Evolutionary conservation across 805 yeast genomes (phyloP), one percentile per base, ranked within the genome.

Genomic region (Grigorovia humatica): DNA sequence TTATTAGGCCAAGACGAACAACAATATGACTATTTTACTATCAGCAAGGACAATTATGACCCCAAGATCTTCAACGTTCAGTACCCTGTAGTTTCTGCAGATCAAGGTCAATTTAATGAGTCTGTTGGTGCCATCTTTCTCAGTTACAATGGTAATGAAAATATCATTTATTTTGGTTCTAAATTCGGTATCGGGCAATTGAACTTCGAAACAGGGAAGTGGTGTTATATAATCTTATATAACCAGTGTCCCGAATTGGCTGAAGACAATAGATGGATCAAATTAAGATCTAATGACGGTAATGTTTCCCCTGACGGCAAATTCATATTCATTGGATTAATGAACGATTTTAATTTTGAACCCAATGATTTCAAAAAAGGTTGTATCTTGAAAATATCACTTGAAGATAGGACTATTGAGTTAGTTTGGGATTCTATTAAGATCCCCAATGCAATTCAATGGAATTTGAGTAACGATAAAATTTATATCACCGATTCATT

Each of bases 221-320:
- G 77, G 66, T 61, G 69, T 40, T 70, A 69, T 50, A 59, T 70
- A 42, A 60, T 64, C 9, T 48, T 68, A 29, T 82, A 76, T 51
- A 49, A 51, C 18, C 51, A 54, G 13, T 57, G 64, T 48, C 41
- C 54, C 8, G 69, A 70, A 45, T 70, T 72, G 52, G 13, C n/a
- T 30, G 41, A 38, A 11, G 18, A 45, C 32, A 6, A 38, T 30
- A 18, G 18, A 12, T 30, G 32, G 32, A 60, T 67, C 13, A 68
- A 66, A 46, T 65, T 77, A 64, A 73, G 89, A 60, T 83, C 93
- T 44, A 89, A 89, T 61, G 97, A 89, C 63, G 96, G 96, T 0
- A 77, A 79, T 46, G 77, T 88, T 43, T 89, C 87, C 54, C 83
- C 86, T 3, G 70, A 78, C 60, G 96, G 96, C 0, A 58, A 57